Conservation (phyloP, 2,329 filamentous ascomycete genomes). For the Colletotrichum sp. region DNA sequence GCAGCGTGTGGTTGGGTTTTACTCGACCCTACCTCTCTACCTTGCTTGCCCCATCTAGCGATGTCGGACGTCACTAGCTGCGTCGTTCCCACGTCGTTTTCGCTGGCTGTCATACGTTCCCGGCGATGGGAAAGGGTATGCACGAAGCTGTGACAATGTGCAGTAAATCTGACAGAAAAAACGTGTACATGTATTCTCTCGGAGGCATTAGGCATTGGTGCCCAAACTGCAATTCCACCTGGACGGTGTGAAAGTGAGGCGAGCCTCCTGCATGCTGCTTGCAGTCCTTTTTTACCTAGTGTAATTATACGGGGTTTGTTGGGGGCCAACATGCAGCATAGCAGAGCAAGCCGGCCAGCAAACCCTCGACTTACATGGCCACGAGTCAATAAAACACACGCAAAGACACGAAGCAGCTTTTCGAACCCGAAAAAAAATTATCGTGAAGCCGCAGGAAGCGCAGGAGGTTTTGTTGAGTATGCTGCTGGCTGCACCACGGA, state of each 20-base stretch:
- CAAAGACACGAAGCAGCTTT: background rate
- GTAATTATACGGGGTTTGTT: background rate
- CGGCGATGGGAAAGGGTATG: background rate
- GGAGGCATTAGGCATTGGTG: slow-evolving; percentile 20
- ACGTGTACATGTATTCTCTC: background rate
- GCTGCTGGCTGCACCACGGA: background rate
- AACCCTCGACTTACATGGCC: background rate
- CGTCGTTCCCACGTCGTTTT: background rate
- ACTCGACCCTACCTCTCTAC: background rate
- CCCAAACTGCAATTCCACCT: slow-evolving; percentile 8
- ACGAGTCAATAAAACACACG: background rate
- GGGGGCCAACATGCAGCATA: background rate
- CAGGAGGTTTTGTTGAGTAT: background rate
- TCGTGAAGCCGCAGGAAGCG: slow-evolving; percentile 14
- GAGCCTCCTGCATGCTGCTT: slow-evolving; percentile 3
- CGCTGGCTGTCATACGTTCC: background rate
- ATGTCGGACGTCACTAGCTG: slow-evolving; percentile 20
- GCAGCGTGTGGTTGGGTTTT: background rate
- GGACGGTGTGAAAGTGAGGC: slow-evolving; percentile 11
- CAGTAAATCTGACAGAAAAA: background rate
- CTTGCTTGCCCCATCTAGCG: background rate
- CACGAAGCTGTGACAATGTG: background rate
- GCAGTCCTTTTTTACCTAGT: background rate
- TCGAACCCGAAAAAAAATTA: background rate
- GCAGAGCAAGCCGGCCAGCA: background rate